Conservation (phyloP, 1,284 basidiomycete species). For the Trametes versicolor region DNA sequence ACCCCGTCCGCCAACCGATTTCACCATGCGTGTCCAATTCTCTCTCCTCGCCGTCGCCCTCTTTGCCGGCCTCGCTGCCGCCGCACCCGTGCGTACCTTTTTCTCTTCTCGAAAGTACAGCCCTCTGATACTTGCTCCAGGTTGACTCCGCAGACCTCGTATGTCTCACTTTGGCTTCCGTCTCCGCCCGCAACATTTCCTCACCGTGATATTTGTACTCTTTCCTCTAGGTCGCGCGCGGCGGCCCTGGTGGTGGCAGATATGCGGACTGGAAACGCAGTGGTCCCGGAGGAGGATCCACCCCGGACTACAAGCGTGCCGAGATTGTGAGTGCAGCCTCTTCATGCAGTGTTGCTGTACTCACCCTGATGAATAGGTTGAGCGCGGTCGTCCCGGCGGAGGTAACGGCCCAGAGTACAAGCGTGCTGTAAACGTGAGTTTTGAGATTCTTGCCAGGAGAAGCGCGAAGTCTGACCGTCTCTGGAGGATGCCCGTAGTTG, state of each 20-base stretch:
- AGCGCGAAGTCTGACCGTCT: slow-evolving; percentile 1
- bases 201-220: slow-evolving; percentile 4
- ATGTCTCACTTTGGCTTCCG: slow-evolving; percentile 6
- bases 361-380: not conserved
- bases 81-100: slow-evolving; percentile 39
- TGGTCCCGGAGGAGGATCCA: not conserved
- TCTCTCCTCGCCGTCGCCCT: slow-evolving; percentile 39
- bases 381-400: not conserved
- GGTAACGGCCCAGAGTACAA: slow-evolving; percentile 4
- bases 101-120: not conserved
- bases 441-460: too few relatives aligned
- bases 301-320: slow-evolving; percentile 7
- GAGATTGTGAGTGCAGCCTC: slow-evolving; percentile 6
- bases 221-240: not conserved
- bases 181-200: not conserved
- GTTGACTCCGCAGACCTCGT: slow-evolving; percentile 26
- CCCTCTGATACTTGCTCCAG: slow-evolving; percentile 13
- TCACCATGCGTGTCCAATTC: slow-evolving; percentile 38
- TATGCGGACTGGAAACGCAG: too few relatives aligned
- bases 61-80: slow-evolving; percentile 38
- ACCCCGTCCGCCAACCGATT: not conserved
- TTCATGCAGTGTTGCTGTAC: too few relatives aligned
- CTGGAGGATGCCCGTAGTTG: slow-evolving; percentile 20
- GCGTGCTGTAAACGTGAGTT: slow-evolving; percentile 1
- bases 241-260: not conserved